Conservation (phyloP, 371 early-diverging fungal species). For the Enterocytospora artemiae region DNA sequence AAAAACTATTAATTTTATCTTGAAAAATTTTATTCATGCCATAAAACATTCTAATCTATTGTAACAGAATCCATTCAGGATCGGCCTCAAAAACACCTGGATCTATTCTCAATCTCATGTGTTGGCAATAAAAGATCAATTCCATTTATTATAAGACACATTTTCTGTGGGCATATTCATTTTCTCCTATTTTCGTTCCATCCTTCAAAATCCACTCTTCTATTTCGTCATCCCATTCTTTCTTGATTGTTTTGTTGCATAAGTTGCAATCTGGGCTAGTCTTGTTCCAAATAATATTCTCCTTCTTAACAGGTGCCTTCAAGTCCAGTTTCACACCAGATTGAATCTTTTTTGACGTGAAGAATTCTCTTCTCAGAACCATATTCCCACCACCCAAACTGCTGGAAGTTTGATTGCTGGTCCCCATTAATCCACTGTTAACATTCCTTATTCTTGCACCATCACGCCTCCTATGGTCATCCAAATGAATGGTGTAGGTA, state of each 20-base stretch:
- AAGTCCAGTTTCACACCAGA: not conserved
- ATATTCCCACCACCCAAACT: slow-evolving; percentile 21
- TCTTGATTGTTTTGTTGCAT: slow-evolving; percentile 2
- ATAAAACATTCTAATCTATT: no score
- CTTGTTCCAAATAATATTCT: not conserved
- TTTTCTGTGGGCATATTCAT: slow-evolving; percentile 3
- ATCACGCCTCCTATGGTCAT: slow-evolving; percentile 31
- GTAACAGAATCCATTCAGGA: no score
- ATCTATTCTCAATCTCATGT: no score
- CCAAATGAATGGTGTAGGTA: slow-evolving; percentile 24
- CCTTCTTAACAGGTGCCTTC: not conserved
- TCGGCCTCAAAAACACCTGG: no score
- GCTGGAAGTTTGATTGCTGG: no score
- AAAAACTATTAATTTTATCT: no score
- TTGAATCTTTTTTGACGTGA: not conserved
- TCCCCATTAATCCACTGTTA: no score
- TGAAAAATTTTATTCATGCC: no score
- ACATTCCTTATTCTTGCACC: no score
- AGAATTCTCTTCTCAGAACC: slow-evolving; percentile 35
- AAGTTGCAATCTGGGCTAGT: not conserved
- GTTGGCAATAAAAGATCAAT: no score
- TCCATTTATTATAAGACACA: slow-evolving; percentile 10
- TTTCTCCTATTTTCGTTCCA: not conserved
- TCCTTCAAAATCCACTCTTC: not conserved
- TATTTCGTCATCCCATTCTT: slow-evolving; percentile 1